Evolutionary conservation across 2,329 filamentous ascomycete genomes (phyloP).

Genomic region (Beauveria sp.): DNA sequence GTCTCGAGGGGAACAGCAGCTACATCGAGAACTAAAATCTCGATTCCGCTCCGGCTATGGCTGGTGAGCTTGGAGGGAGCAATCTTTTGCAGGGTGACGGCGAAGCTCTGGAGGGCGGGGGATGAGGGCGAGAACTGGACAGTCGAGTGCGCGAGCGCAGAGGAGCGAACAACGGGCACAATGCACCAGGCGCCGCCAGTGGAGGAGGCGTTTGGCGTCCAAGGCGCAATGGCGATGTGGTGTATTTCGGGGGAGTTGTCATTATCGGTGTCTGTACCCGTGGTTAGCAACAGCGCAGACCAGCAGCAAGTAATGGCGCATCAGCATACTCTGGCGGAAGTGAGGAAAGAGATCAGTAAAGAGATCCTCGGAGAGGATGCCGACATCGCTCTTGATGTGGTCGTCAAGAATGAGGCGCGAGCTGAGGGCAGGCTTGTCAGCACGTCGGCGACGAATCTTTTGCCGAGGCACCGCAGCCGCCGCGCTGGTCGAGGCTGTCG

Average conservation of each 20-base stretch:
- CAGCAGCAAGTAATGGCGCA: not conserved
- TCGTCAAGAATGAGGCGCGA: slow-evolving; percentile 80
- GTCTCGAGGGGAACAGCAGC: slow-evolving; percentile 73
- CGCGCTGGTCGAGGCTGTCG: slow-evolving; percentile 18
- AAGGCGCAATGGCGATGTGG: slow-evolving; percentile 68
- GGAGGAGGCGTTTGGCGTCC: slow-evolving; percentile 51
- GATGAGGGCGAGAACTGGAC: slow-evolving; percentile 71
- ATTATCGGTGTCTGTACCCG: slow-evolving; percentile 25
- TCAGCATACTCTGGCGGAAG: slow-evolving; percentile 41
- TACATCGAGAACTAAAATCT: slow-evolving; percentile 77
- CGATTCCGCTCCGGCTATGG: slow-evolving; percentile 68
- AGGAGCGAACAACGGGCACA: slow-evolving; percentile 62
- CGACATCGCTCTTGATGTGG: slow-evolving; percentile 76
- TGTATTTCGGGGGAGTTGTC: slow-evolving; percentile 36
- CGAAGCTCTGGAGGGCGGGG: slow-evolving; percentile 70
- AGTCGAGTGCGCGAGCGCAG: slow-evolving; percentile 64
- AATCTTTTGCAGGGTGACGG: slow-evolving; percentile 61
- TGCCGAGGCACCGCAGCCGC: slow-evolving; percentile 25
- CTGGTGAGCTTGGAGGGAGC: slow-evolving; percentile 68
- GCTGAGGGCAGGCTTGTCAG: slow-evolving; percentile 68
- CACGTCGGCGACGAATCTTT: slow-evolving; percentile 45
- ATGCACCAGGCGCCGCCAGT: slow-evolving; percentile 75
- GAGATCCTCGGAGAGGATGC: slow-evolving; percentile 79
- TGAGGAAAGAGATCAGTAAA: slow-evolving; percentile 73
- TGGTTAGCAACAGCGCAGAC: not conserved